Conservation (phyloP, 2,329 filamentous ascomycete genomes). For the Aspergillus ustus region DNA sequence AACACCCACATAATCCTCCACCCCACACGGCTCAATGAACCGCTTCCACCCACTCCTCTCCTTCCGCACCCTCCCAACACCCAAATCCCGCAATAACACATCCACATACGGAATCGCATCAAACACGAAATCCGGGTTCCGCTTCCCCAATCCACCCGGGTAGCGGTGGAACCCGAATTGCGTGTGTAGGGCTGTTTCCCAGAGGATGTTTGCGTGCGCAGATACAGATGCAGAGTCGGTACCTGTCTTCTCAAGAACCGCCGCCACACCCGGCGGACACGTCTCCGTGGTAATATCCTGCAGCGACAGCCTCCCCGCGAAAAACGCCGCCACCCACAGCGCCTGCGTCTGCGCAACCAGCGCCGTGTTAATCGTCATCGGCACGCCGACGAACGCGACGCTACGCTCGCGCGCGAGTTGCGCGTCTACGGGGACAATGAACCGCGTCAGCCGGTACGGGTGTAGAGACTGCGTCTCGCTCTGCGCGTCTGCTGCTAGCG, state of each 20-base stretch:
- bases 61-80: constrained; percentile 54
- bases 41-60: constrained; percentile 31
- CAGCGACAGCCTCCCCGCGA: constrained; percentile 57
- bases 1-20: constrained; percentile 47
- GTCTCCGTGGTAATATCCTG: constrained; percentile 20
- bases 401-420: constrained; percentile 47
- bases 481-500: constrained; percentile 40
- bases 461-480: constrained; percentile 27
- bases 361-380: constrained; percentile 52
- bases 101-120: constrained; percentile 77
- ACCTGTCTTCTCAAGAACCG: not conserved
- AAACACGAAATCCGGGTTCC: constrained; percentile 69
- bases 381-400: constrained; percentile 55
- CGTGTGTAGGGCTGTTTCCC: constrained; percentile 66
- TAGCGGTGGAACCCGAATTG: constrained; percentile 74
- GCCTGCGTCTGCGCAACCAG: constrained; percentile 55
- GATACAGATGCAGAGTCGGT: too few species aligned
- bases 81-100: constrained; percentile 68
- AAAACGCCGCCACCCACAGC: constrained; percentile 69
- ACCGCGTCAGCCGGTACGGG: constrained; percentile 54
- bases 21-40: constrained; percentile 44
- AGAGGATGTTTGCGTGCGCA: constrained; percentile 42
- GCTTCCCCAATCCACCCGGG: constrained; percentile 61
- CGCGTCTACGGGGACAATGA: constrained; percentile 47
- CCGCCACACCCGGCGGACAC: constrained; percentile 24